Conservation (phyloP, 257 asterid genomes). For the Prunella vulgaris region DNA sequence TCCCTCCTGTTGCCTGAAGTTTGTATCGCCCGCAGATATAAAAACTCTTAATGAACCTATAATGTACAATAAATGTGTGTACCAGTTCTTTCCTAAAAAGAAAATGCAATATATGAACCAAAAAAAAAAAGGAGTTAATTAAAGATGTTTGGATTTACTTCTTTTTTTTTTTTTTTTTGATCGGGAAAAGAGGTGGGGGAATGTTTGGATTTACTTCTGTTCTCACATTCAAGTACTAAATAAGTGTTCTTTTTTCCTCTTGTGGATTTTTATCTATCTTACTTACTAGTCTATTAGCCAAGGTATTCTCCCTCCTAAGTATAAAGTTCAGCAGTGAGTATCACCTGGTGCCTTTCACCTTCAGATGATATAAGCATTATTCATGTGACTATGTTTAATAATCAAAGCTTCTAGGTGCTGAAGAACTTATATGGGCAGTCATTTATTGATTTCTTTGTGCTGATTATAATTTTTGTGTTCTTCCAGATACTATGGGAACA, state of each 20-base stretch:
- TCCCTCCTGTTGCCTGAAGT: neutral
- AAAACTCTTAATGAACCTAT: neutral
- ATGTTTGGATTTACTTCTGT: neutral
- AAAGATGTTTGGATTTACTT: neutral
- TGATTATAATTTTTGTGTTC: slow-evolving; percentile 18
- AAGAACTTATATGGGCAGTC: neutral
- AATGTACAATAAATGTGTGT: neutral
- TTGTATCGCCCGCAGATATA: neutral
- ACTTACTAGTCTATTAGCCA: neutral
- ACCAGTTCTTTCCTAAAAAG: neutral
- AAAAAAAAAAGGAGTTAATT: neutral
- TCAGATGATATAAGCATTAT: neutral
- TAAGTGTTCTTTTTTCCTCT: neutral
- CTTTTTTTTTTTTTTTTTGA: too few relatives aligned
- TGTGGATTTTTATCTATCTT: neutral
- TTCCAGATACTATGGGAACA: slow-evolving; percentile 78
- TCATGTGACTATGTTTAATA: neutral
- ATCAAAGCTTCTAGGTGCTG: neutral
- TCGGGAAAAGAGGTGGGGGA: too few relatives aligned
- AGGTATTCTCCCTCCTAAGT: neutral
- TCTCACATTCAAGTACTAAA: neutral
- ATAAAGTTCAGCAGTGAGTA: neutral
- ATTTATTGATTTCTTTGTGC: slow-evolving; percentile 2
- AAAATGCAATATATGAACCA: neutral
- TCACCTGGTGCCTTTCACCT: neutral